A percentile compares a stretch with the other conserved stretches of the same genome.
Evolutionary conservation across 768 basidiomycete genomes (phyloP).

Genomic region (Trichaptum fuscoviolaceum): DNA sequence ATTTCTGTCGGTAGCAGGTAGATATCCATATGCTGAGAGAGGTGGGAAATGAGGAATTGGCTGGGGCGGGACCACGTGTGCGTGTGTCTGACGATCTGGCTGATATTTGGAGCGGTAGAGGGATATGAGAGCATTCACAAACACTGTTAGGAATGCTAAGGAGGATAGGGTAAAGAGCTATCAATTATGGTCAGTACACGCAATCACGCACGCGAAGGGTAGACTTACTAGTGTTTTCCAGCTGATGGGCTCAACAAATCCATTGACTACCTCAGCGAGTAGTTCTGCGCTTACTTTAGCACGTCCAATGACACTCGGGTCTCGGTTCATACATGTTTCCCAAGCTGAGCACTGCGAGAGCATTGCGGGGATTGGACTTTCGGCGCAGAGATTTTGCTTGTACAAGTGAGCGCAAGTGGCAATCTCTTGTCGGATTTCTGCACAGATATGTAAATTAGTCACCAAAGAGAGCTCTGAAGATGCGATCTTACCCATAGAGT

Average conservation of each 20-base stretch:
- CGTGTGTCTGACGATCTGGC: conserved; percentile 16
- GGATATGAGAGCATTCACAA: conserved; percentile 75
- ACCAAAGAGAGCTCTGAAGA: conserved; percentile 7
- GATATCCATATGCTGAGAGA: conserved; percentile 41
- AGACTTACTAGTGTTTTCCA: conserved; percentile 89
- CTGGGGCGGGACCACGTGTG: conserved; percentile 13
- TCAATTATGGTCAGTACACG: conserved; percentile 3
- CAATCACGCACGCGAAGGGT: not conserved
- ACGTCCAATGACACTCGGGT: conserved; percentile 84
- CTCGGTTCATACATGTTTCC: conserved; percentile 94
- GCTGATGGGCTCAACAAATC: conserved; percentile 95
- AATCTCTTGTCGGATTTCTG: conserved; percentile 92
- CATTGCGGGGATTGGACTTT: conserved; percentile 81
- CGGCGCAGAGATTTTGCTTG: conserved; percentile 77
- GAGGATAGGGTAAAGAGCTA: conserved; percentile 75
- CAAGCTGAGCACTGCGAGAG: conserved; percentile 79
- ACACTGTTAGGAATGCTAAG: conserved; percentile 68
- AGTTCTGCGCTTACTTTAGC: conserved; percentile 91
- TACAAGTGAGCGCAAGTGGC: conserved; percentile 76
- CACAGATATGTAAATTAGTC: conserved; percentile 1
- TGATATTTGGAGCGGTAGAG: conserved; percentile 64
- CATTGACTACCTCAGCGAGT: conserved; percentile 92
- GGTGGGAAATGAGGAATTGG: conserved; percentile 29
- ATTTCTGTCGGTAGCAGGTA: conserved; percentile 49
- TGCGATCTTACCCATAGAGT: conserved; percentile 68